Base-by-base conservation (phyloP, 1,284 basidiomycete species). In the Leccinum griseonigrum region DNA sequence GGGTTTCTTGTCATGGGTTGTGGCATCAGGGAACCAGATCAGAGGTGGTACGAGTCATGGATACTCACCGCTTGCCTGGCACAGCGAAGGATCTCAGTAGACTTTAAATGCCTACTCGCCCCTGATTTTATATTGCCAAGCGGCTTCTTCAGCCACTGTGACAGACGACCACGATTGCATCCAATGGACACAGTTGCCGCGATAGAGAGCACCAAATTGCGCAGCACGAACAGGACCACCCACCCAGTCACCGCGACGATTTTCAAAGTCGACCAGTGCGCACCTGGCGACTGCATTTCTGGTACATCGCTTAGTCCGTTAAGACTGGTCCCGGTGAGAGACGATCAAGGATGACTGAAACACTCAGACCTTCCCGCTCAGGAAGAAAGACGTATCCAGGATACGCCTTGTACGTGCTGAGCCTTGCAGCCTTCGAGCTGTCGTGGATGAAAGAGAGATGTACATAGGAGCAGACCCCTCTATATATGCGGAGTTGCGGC, bases 361-460 rank as follows among this genome's bases (percentile, higher is more conserved):
- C 14, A 28, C 28, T 52, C 26, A 52, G 51, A 52, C 51, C 51
- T 52, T 52, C 51, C 75, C 55, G 52, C 56, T 56, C 52, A 57
- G 53, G 54, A 57, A 22, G 14, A 32, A 5, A 57, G 53, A 56
- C 18, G 22, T 31, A 32, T 56, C 10, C 9, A 7, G 8, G n/a
- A 55, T 54, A 18, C 5, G 14, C 26, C 56, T 57, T 56, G 53
- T 57, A 61, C 68, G 81, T 72, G 63, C 69, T 77, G 79, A 82
- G 80, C 78, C 65, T 79, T 78, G 81, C 77, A 75, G 80, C 81
- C 51, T 52, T 52, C 51, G 51, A 52, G 51, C 51, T 52, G 78
- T 74, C 69, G 70, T 68, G 64, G 43, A 18, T 50, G 22, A 11
- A 0, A 52, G 28, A 52, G 28, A 31, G 28, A n/a, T 2, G 4